Evolutionary conservation across 306 rosid genomes (phyloP), one percentile per base, ranked within the genome.

Genomic region (Sphenostylis stenocarpa): DNA sequence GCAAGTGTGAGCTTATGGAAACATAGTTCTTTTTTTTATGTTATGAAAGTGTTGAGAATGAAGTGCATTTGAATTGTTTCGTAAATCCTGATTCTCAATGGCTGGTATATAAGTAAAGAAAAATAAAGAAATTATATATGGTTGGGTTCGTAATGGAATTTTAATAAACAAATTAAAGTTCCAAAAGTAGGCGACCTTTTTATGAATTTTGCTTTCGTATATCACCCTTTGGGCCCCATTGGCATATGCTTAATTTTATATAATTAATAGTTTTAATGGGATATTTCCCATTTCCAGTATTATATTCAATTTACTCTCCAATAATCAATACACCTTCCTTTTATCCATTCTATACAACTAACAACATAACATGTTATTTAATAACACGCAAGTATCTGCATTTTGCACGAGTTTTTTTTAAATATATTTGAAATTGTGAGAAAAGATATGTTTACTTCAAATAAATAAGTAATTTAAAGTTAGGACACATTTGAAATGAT

Each of bases 111-210:
- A 67, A 36, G 69, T 39, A 67, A 67, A 55, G 75, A 15, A 13
- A 55, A 58, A 55, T 41, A 67, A 65, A 52, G 16, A 38, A 77
- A 77, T 63, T 33, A 7, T 15, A 15, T 60, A 68, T 20, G 28
- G 41, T 13, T 67, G 12, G 60, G 26, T 44, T 56, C 51, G 12
- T 55, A 33, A 57, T 41, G 68, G 64, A 52, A 75, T 29, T 51
- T 69, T 29, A 41, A 29, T 52, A 81, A 69, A 67, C 57, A 47
- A 20, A 39, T 14, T 60, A 28, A 33, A 51, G 60, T 70, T 81
- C 73, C 68, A 76, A 81, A 76, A 76, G 85, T 63, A 49, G 44
- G 41, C 38, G 12, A 81, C 55, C 81, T 70, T 81, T 81, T 70
- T 20, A 49, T 70, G 52, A 48, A 38, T 29, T 69, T 48, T 39